Conservation (phyloP, 192 early-diverging fungal species). For the Coemansia erecta region DNA sequence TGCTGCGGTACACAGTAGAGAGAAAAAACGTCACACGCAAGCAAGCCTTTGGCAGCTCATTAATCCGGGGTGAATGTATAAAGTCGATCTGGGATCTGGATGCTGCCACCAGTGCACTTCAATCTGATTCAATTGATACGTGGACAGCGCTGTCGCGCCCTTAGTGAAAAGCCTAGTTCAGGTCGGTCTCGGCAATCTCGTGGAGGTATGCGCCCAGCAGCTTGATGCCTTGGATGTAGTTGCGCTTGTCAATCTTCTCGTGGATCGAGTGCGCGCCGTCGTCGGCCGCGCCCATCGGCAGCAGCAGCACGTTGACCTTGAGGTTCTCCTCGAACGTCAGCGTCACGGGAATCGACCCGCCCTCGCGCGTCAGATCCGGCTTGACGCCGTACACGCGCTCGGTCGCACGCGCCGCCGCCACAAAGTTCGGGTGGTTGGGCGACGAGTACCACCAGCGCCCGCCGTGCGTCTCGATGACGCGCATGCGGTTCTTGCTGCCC, state of each 20-base stretch:
- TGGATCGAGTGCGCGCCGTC: conserved; percentile 98
- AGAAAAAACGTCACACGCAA: too few species aligned
- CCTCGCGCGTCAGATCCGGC: conserved; percentile 97
- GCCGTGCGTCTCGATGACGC: conserved; percentile 71
- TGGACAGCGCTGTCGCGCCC: too few species aligned
- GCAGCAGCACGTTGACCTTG: conserved; percentile 82
- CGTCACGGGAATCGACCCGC: conserved; percentile 96
- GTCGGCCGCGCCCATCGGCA: conserved; percentile 93
- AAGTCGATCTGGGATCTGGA: too few species aligned
- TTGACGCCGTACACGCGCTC: conserved; percentile 88
- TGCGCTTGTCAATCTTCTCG: conserved; percentile 91
- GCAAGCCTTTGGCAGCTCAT: too few species aligned
- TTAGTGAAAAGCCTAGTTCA: conserved; percentile 11
- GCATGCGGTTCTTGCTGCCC: conserved; percentile 80
- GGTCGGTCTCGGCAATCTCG: conserved; percentile 65
- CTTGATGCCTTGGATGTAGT: conserved; percentile 96
- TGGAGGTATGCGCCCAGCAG: conserved; percentile 86
- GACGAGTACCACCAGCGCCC: conserved; percentile 92
- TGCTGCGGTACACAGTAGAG: too few species aligned
- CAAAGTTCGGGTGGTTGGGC: conserved; percentile 90
- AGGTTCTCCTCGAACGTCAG: conserved; percentile 96
- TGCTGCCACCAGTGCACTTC: too few species aligned
- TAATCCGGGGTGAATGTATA: too few species aligned
- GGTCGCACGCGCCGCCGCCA: conserved; percentile 86
- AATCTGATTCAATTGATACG: too few species aligned